These are phyloP conservation scores for Aphanomyces astaci DNA, from an alignment of 352 stramenopile species.

Conservation along the genomic window DNA sequence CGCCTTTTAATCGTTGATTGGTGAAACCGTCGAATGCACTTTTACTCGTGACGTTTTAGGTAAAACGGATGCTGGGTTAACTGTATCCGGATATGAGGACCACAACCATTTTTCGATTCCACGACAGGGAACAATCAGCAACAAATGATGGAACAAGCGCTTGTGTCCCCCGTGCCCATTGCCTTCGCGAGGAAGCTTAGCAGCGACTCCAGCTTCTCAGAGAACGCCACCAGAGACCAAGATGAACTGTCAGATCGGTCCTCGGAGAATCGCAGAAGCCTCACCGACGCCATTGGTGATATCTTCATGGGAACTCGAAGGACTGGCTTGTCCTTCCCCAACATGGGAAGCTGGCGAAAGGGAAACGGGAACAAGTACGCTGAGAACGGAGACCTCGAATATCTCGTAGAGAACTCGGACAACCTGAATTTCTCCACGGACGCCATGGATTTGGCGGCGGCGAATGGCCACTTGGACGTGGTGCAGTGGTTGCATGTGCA, in stretches of 20 bases:
- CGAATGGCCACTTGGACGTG: background rate
- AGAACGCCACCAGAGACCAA: background rate
- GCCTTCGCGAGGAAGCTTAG: background rate
- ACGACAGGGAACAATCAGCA: background rate
- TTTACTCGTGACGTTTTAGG: no score
- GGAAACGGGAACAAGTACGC: conserved; percentile 1
- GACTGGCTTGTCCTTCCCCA: background rate
- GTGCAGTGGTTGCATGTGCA: conserved; percentile 10
- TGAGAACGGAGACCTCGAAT: conserved; percentile 3
- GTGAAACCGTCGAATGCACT: no score
- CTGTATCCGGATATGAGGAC: background rate
- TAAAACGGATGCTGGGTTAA: no score
- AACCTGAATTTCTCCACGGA: conserved; percentile 9
- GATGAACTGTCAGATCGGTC: conserved; percentile 4
- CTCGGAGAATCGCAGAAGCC: background rate
- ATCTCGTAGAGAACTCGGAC: background rate
- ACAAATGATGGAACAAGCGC: conserved; percentile 13
- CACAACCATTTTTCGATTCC: background rate
- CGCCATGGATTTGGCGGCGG: background rate
- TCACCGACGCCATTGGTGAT: conserved; percentile 3
- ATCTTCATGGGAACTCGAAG: background rate
- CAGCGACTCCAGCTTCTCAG: background rate
- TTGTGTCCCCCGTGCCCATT: background rate
- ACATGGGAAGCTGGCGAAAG: background rate
- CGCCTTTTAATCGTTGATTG: no score